Evolutionary conservation across 2,329 filamentous ascomycete species (phyloP).

Genomic region (Botrytis cinerea): DNA sequence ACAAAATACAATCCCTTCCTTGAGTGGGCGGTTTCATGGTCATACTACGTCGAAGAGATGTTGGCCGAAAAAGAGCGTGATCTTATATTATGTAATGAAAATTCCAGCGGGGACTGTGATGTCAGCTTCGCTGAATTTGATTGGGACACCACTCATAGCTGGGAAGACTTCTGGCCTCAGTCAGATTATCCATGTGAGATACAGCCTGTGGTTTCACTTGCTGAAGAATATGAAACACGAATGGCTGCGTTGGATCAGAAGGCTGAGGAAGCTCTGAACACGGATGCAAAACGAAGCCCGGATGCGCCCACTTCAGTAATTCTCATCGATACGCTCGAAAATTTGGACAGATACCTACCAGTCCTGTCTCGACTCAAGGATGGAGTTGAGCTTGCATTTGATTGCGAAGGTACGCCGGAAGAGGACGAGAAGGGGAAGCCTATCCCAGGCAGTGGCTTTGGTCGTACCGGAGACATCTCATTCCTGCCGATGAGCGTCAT

Average conservation of each 20-base stretch:
- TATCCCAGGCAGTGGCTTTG: constrained; percentile 1
- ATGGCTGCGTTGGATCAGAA: background rate
- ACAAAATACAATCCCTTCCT: background rate
- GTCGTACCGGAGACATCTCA: background rate
- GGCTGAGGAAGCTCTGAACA: too few species aligned
- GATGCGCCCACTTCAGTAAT: background rate
- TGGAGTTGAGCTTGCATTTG: constrained; percentile 7
- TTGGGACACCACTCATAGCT: background rate
- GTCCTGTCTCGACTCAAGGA: background rate
- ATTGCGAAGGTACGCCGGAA: background rate
- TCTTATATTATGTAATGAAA: background rate
- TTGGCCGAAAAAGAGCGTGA: background rate
- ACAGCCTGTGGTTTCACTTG: too few species aligned
- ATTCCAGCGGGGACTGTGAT: too few species aligned
- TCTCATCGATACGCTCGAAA: background rate
- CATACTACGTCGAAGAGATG: background rate
- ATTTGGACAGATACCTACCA: constrained; percentile 3
- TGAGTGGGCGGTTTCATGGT: background rate
- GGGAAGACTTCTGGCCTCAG: background rate
- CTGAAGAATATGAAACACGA: background rate
- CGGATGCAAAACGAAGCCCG: background rate
- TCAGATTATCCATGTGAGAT: background rate
- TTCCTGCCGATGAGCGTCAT: constrained; percentile 4
- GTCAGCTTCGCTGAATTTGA: too few species aligned
- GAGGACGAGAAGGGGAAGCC: background rate